A percentile compares a stretch with the other conserved stretches of the same genome.
These are phyloP conservation scores for Leccinum solheimii DNA, from an alignment of 1,284 basidiomycete genomes.

Conservation along the genomic window DNA sequence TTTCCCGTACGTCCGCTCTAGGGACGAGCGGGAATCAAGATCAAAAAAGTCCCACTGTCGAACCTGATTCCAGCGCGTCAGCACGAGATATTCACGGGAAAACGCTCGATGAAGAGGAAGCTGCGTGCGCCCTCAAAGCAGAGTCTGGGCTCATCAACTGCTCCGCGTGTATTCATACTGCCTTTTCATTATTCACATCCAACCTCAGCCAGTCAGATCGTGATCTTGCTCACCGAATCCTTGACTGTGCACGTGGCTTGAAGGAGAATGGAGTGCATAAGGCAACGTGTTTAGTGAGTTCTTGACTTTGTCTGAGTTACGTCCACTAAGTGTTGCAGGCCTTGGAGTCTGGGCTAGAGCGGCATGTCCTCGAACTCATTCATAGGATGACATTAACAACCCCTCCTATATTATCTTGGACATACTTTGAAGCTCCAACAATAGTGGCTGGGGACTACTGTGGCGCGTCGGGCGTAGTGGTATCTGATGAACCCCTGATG, in stretches of 20 bases:
- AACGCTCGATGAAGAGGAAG: conserved; percentile 43
- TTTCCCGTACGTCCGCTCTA: conserved; percentile 27
- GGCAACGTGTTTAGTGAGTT: conserved; percentile 48
- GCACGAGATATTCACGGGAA: conserved; percentile 44
- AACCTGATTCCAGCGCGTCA: conserved; percentile 6
- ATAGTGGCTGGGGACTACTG: conserved; percentile 51
- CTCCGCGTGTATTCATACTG: conserved; percentile 51
- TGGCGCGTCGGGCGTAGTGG: conserved; percentile 57
- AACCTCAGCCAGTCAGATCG: conserved; percentile 38
- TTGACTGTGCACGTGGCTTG: conserved; percentile 43
- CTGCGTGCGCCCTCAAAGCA: conserved; percentile 49
- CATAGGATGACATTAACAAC: conserved; percentile 46
- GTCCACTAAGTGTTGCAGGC: conserved; percentile 19
- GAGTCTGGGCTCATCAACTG: conserved; percentile 57
- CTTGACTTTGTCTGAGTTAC: conserved; percentile 1
- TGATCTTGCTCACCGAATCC: conserved; percentile 39
- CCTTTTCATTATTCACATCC: conserved; percentile 39
- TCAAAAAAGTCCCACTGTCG: conserved; percentile 17
- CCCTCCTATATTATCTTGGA: conserved; percentile 64
- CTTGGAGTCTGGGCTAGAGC: conserved; percentile 11
- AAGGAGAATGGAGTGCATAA: conserved; percentile 51
- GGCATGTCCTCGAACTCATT: conserved; percentile 35
- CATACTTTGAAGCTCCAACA: conserved; percentile 57
- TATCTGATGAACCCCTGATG: conserved; percentile 46
- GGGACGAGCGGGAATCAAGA: conserved; percentile 17